Evolutionary conservation across 1,284 basidiomycete species (phyloP).

Genomic region (Austroboletus novae-zelandiae): DNA sequence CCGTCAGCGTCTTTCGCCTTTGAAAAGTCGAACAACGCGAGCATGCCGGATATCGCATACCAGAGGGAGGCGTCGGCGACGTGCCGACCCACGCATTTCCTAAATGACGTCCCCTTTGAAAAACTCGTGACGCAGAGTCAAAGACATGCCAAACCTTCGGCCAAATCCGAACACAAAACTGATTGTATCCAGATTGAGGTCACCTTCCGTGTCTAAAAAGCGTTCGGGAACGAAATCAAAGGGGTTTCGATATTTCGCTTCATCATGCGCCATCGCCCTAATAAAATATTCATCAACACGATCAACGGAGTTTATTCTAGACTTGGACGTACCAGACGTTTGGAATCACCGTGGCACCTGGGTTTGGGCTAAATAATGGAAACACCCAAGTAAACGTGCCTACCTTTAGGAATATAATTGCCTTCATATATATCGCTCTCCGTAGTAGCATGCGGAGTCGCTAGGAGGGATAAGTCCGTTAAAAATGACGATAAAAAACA

Average conservation of each 20-base stretch:
- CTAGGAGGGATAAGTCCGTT: neutral
- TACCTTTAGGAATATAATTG: constrained; percentile 30
- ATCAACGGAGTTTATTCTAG: neutral
- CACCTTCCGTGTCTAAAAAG: constrained; percentile 18
- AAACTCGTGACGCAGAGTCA: neutral
- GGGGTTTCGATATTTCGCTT: constrained; percentile 21
- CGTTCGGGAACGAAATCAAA: constrained; percentile 29
- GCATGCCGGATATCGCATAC: constrained; percentile 21
- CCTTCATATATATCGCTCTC: constrained; percentile 27
- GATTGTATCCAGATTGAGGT: constrained; percentile 17
- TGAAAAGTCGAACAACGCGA: constrained; percentile 21
- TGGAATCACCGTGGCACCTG: constrained; percentile 22
- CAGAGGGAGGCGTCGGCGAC: constrained; percentile 26
- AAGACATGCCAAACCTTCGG: constrained; percentile 17
- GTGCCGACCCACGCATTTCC: constrained; percentile 29
- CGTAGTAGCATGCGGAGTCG: constrained; percentile 18
- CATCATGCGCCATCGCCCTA: constrained; percentile 30
- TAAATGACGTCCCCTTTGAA: neutral
- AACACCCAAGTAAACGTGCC: neutral
- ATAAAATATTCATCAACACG: neutral
- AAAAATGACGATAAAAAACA: neutral
- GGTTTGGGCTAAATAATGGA: neutral
- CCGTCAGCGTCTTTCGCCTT: constrained; percentile 15
- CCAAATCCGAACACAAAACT: constrained; percentile 25
- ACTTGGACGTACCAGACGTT: constrained; percentile 28